Evolutionary conservation across 371 early-diverging fungal genomes (phyloP).

Genomic region (Lichtheimia ramosa): DNA sequence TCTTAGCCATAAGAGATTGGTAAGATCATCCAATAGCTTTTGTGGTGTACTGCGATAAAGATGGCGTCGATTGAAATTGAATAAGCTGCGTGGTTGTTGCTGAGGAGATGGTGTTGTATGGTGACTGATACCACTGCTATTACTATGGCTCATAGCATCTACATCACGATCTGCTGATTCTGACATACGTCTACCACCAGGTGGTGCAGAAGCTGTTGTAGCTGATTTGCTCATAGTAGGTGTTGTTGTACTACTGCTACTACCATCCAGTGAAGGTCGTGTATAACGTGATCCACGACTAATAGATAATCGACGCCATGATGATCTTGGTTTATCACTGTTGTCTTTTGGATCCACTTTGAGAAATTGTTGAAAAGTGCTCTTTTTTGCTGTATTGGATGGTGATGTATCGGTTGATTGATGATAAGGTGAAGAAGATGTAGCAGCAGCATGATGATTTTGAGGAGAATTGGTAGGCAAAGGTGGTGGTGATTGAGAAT

Average conservation of each 20-base stretch:
- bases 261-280: slow-evolving; percentile 11
- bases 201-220: background rate
- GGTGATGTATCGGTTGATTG: background rate
- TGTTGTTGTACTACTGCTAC: no score
- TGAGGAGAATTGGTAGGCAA: background rate
- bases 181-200: background rate
- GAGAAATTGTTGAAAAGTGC: slow-evolving; percentile 9
- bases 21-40: slow-evolving; percentile 25
- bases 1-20: slow-evolving; percentile 12
- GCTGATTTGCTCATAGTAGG: background rate
- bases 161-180: no score
- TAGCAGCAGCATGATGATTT: no score
- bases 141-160: no score
- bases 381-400: slow-evolving; percentile 15
- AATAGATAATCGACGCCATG: slow-evolving; percentile 17
- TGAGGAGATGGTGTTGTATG: background rate
- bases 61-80: slow-evolving; percentile 32
- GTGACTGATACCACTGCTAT: background rate
- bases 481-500: slow-evolving; percentile 3
- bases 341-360: background rate
- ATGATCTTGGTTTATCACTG: slow-evolving; percentile 7
- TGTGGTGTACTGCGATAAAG: slow-evolving; percentile 23
- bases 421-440: background rate
- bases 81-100: slow-evolving; percentile 26
- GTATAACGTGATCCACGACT: slow-evolving; percentile 3